Conservation (phyloP, 2,329 filamentous ascomycete species). For the Teratosphaeria viscida region DNA sequence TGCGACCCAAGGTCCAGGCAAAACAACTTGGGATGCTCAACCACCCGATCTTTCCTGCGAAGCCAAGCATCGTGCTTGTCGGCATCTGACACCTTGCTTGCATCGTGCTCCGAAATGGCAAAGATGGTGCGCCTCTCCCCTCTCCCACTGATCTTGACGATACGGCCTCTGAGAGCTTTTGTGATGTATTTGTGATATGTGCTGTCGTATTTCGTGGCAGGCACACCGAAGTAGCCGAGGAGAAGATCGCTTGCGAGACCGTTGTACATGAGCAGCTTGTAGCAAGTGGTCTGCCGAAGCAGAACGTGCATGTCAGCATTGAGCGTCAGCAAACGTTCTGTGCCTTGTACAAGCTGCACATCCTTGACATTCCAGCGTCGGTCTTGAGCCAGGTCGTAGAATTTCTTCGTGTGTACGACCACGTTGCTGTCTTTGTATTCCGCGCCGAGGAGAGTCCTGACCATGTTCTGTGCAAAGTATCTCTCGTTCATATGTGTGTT, state of each 20-base stretch:
- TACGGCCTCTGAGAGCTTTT: not conserved
- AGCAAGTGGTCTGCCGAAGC: not conserved
- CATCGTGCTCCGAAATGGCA: not conserved
- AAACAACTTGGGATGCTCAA: not conserved
- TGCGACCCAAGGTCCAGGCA: not conserved
- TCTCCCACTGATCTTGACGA: not conserved
- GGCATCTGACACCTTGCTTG: not conserved
- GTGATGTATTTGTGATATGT: not conserved
- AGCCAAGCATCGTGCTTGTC: not conserved
- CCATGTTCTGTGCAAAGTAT: not conserved
- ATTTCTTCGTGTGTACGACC: conserved; percentile 3
- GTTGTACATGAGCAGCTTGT: not conserved
- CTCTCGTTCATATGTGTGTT: not conserved
- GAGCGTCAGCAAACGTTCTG: not conserved
- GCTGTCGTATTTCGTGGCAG: not conserved
- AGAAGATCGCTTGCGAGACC: not conserved
- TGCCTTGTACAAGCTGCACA: conserved; percentile 1
- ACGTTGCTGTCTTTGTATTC: conserved; percentile 1
- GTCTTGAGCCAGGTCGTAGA: conserved; percentile 2
- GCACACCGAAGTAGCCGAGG: not conserved
- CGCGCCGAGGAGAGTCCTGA: conserved; percentile 2
- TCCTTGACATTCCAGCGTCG: not conserved
- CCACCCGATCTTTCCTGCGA: not conserved
- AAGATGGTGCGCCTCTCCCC: not conserved
- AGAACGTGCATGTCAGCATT: not conserved